These are phyloP conservation scores for Colletotrichum sp. DNA, from an alignment of 2,329 filamentous ascomycete genomes.

Conservation along the genomic window DNA sequence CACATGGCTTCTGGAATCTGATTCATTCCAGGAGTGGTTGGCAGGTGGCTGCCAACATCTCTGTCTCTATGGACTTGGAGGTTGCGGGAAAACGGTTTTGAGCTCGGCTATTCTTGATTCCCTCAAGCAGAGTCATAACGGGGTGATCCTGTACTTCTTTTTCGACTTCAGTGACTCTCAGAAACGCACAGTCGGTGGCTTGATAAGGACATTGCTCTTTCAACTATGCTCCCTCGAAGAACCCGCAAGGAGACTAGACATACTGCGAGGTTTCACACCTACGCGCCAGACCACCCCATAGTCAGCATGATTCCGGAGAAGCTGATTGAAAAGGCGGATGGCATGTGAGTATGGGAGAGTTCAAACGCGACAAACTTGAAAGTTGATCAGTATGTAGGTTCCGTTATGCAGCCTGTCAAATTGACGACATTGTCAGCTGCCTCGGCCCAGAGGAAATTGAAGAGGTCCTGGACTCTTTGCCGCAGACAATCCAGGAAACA, in stretches of 20 bases:
- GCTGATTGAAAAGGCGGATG: neutral
- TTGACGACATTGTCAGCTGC: neutral
- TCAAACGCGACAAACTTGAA: too few species aligned
- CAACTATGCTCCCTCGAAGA: neutral
- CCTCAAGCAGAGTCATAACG: rapidly evolving
- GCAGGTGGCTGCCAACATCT: too few species aligned
- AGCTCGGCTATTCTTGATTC: neutral
- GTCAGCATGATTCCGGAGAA: neutral
- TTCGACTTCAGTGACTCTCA: neutral
- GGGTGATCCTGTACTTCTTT: neutral
- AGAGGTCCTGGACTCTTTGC: neutral
- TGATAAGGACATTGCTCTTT: neutral
- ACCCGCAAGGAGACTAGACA: too few species aligned
- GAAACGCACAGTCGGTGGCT: rapidly evolving
- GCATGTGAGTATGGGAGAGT: too few species aligned
- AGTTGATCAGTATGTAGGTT: neutral
- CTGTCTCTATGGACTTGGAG: neutral
- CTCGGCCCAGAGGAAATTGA: neutral
- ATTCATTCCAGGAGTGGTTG: too few species aligned
- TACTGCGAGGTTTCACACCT: too few species aligned
- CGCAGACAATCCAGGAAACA: neutral
- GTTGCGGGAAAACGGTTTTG: neutral
- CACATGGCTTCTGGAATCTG: neutral
- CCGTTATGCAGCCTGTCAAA: neutral
- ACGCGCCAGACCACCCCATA: too few species aligned